phyloP scores from a whole-genome alignment of 768 basidiomycete species.

The Boletus speciosus region DNA sequence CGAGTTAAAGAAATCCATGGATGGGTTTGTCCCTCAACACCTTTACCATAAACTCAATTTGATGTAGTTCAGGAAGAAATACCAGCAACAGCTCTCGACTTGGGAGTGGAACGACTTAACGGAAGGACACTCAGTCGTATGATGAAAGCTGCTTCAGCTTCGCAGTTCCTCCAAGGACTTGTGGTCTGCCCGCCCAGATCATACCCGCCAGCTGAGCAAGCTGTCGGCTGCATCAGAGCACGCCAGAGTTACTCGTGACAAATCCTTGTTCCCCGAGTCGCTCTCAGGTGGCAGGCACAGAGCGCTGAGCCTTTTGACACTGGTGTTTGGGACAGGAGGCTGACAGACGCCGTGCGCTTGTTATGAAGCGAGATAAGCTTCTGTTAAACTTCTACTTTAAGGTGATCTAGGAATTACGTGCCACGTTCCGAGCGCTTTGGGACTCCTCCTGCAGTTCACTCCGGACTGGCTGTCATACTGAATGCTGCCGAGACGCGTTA shows the following conservation, averaged over 20 bases:
- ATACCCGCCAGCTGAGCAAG: not conserved
- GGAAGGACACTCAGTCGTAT: constrained; percentile 4
- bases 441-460: not conserved
- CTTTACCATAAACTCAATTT: no score
- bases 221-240: not conserved
- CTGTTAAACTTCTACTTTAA: not conserved
- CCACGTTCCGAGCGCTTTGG: not conserved
- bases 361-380: not conserved
- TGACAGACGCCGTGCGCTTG: not conserved
- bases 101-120: constrained; percentile 8
- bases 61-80: no score
- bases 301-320: no score
- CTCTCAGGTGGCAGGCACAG: no score
- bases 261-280: not conserved
- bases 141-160: constrained; percentile 7
- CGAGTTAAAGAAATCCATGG: no score
- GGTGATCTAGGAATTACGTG: not conserved
- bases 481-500: not conserved
- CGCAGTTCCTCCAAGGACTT: not conserved
- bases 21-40: no score
- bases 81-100: constrained; percentile 16
- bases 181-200: not conserved
- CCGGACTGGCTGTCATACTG: not conserved
- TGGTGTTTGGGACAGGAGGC: not conserved
- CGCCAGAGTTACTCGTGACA: not conserved